These are phyloP conservation scores for Taiwanofungus camphoratus DNA, from an alignment of 1,284 basidiomycete genomes.

Conservation along the genomic window DNA sequence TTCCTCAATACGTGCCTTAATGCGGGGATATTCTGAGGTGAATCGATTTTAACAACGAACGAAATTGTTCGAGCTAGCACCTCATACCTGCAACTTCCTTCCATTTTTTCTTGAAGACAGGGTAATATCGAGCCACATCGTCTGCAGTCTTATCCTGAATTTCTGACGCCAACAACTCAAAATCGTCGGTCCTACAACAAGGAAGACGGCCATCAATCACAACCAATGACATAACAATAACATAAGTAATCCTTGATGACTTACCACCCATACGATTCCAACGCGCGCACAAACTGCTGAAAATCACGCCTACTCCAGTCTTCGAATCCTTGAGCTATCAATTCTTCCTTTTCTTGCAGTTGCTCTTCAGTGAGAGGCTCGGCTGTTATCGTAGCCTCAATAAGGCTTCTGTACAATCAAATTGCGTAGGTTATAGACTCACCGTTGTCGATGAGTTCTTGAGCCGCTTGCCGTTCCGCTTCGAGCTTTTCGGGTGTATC, in stretches of 20 bases:
- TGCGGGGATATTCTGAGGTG: constrained; percentile 68
- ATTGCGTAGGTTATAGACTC: constrained; percentile 9
- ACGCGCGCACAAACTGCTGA: constrained; percentile 83
- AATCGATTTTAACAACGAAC: neutral
- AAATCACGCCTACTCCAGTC: constrained; percentile 93
- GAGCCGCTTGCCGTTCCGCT: constrained; percentile 74
- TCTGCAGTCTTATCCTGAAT: constrained; percentile 83
- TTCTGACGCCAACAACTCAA: constrained; percentile 77
- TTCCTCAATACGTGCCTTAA: constrained; percentile 74
- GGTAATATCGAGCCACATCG: constrained; percentile 79
- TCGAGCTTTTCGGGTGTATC: constrained; percentile 85
- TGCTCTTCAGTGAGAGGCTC: constrained; percentile 88
- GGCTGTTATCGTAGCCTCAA: constrained; percentile 39
- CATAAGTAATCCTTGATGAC: neutral
- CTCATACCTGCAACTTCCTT: constrained; percentile 72
- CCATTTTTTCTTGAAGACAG: constrained; percentile 89
- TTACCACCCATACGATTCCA: constrained; percentile 86
- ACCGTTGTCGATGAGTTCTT: constrained; percentile 86
- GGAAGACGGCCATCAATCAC: too few species aligned
- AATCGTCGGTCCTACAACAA: constrained; percentile 57
- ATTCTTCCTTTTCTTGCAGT: constrained; percentile 70
- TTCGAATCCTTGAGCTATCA: constrained; percentile 78
- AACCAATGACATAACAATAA: constrained; percentile 10
- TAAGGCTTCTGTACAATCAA: neutral
- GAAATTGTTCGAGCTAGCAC: neutral